Percentiles rank a stretch among this genome's conserved stretches.
Evolutionary conservation across 2,329 filamentous ascomycete genomes (phyloP).

Genomic region (Ceratocystis lukuohia): DNA sequence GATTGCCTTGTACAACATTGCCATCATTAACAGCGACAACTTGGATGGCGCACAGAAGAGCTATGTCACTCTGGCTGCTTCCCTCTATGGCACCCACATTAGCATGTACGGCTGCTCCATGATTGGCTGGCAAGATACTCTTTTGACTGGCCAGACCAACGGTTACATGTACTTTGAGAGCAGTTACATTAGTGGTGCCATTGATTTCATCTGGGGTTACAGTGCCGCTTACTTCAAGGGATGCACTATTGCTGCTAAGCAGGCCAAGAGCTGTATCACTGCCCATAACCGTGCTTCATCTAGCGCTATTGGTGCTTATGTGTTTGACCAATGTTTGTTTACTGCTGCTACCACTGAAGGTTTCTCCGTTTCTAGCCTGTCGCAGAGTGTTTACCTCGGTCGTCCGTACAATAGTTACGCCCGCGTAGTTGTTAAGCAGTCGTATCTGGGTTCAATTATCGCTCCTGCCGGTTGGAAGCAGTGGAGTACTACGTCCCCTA

Average conservation of each 20-base stretch:
- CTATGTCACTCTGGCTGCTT: constrained; percentile 29
- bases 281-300: constrained; percentile 29
- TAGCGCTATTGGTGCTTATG: constrained; percentile 28
- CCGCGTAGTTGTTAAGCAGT: constrained; percentile 37
- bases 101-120: constrained; percentile 32
- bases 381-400: constrained; percentile 29
- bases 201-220: constrained; percentile 29
- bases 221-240: constrained; percentile 30
- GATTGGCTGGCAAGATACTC: constrained; percentile 38
- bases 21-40: constrained; percentile 36
- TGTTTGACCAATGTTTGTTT: constrained; percentile 27
- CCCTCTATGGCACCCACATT: constrained; percentile 12
- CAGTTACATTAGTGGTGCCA: constrained; percentile 35
- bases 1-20: constrained; percentile 51
- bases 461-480: constrained; percentile 44
- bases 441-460: constrained; percentile 40
- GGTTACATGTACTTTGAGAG: constrained; percentile 36
- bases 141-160: constrained; percentile 30
- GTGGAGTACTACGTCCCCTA: constrained; percentile 37
- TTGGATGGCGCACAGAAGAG: constrained; percentile 33
- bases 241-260: constrained; percentile 26
- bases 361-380: constrained; percentile 3
- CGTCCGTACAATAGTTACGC: constrained; percentile 36
- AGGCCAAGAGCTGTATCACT: constrained; percentile 25
- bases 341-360: constrained; percentile 21